phyloP scores from a whole-genome alignment of 805 yeast species.

The Starmerella stigmatis region DNA sequence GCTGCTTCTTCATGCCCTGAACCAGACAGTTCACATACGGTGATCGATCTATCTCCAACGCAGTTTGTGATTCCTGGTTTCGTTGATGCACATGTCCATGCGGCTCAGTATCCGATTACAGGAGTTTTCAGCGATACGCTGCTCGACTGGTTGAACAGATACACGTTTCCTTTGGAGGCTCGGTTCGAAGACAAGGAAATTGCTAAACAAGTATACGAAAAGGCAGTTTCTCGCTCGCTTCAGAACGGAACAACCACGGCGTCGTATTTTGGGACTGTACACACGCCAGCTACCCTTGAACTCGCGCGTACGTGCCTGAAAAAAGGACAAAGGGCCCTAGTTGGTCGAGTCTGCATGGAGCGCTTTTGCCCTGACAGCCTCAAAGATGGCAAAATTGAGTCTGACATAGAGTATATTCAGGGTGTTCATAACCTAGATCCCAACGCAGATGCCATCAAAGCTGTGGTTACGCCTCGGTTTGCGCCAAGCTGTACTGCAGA shows the following conservation, averaged over 20 bases:
- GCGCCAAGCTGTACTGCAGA: conserved; percentile 75
- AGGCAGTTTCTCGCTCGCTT: conserved; percentile 61
- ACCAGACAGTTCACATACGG: not conserved
- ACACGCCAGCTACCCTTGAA: conserved; percentile 59
- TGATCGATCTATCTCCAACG: conserved; percentile 1
- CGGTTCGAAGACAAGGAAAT: conserved; percentile 43
- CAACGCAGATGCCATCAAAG: conserved; percentile 42
- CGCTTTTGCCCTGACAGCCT: conserved; percentile 62
- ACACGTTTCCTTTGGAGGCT: conserved; percentile 84
- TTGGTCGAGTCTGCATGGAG: conserved; percentile 94
- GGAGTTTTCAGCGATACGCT: conserved; percentile 82
- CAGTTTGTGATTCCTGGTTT: conserved; percentile 73
- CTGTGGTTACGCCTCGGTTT: conserved; percentile 84
- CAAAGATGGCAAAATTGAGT: conserved; percentile 41
- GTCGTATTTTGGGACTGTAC: conserved; percentile 82
- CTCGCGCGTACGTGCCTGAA: conserved; percentile 61
- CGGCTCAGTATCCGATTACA: conserved; percentile 71
- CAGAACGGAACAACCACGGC: conserved; percentile 84
- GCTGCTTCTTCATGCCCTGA: conserved; percentile 2
- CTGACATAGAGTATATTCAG: conserved; percentile 47
- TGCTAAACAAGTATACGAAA: conserved; percentile 55
- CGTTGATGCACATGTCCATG: conserved; percentile 74
- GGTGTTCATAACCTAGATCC: conserved; percentile 50
- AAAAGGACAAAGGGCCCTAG: conserved; percentile 74
- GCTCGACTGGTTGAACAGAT: conserved; percentile 76